Conservation (phyloP, 2,329 filamentous ascomycete species). For the Didymella keratinophila region DNA sequence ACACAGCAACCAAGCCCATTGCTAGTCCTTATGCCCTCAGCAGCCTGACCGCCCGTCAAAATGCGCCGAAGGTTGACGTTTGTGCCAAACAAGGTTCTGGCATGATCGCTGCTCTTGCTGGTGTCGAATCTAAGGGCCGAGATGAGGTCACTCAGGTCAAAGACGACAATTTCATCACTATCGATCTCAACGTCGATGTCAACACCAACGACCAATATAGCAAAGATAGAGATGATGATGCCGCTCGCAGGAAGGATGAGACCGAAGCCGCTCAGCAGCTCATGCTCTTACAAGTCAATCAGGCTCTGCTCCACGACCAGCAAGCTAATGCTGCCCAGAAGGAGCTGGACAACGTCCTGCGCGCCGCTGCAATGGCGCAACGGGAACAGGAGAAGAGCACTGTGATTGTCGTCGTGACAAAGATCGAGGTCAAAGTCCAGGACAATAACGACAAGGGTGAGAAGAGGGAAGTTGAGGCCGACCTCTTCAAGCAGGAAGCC, state of each 20-base stretch:
- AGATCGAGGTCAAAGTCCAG: constrained; percentile 1
- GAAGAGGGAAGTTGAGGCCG: not conserved
- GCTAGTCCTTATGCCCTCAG: not conserved
- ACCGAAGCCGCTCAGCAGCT: not conserved
- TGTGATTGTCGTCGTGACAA: constrained; percentile 7
- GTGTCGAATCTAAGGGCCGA: constrained; percentile 1
- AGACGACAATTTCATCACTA: not conserved
- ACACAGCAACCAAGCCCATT: constrained; percentile 13
- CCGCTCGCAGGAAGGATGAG: not conserved
- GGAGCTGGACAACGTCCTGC: constrained; percentile 11
- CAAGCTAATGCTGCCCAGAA: constrained; percentile 4
- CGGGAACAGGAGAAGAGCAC: constrained; percentile 7
- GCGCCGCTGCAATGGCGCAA: constrained; percentile 2
- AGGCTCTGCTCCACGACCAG: constrained; percentile 7
- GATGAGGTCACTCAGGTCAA: constrained; percentile 5
- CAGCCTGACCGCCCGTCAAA: not conserved
- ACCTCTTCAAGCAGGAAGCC: constrained; percentile 13
- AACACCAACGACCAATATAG: not conserved
- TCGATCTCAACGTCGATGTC: not conserved
- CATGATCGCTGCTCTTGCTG: constrained; percentile 3
- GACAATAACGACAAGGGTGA: not conserved
- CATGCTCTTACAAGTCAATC: constrained; percentile 9
- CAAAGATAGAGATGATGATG: not conserved
- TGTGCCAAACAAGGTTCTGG: not conserved
- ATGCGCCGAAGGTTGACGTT: not conserved